phyloP scores from a whole-genome alignment of 805 yeast species.

The Ogataea parapolymorpha region DNA sequence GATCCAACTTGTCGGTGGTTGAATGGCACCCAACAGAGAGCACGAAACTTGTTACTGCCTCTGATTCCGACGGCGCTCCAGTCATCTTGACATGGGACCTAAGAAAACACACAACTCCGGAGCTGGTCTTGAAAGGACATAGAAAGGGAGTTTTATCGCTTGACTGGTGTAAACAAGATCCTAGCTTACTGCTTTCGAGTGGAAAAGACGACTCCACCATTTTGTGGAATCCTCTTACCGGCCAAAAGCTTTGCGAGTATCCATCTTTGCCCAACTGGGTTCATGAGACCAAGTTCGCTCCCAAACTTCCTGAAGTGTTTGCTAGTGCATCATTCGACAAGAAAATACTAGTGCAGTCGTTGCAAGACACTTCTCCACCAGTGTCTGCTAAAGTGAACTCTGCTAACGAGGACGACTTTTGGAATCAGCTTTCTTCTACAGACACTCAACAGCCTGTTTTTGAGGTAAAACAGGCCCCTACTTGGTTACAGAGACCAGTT shows the following conservation, averaged over 20 bases:
- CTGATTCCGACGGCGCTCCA: constrained; percentile 77
- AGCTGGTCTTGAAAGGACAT: constrained; percentile 71
- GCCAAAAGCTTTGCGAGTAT: constrained; percentile 73
- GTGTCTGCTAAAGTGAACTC: constrained; percentile 40
- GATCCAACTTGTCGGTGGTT: constrained; percentile 73
- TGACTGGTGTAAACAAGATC: constrained; percentile 91
- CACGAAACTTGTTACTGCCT: constrained; percentile 84
- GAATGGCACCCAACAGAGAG: constrained; percentile 94
- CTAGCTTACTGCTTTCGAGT: constrained; percentile 74
- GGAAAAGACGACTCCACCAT: constrained; percentile 88
- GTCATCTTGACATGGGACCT: constrained; percentile 89
- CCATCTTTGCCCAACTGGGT: constrained; percentile 95
- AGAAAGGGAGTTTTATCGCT: constrained; percentile 82
- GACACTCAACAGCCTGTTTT: constrained; percentile 73
- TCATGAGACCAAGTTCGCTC: constrained; percentile 85
- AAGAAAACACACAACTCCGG: constrained; percentile 91
- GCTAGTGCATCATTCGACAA: constrained; percentile 89
- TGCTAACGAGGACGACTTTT: constrained; percentile 69
- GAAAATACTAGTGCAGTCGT: constrained; percentile 71
- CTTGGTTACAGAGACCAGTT: constrained; percentile 76
- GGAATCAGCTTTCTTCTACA: constrained; percentile 71
- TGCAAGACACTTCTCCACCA: constrained; percentile 80
- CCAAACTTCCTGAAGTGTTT: constrained; percentile 81
- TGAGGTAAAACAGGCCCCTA: constrained; percentile 76
- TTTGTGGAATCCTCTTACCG: constrained; percentile 86